A percentile compares a stretch with the other conserved stretches of the same genome.
These are phyloP conservation scores for Colletotrichum destructivum DNA, from an alignment of 2,329 filamentous ascomycete genomes.

Conservation along the genomic window DNA sequence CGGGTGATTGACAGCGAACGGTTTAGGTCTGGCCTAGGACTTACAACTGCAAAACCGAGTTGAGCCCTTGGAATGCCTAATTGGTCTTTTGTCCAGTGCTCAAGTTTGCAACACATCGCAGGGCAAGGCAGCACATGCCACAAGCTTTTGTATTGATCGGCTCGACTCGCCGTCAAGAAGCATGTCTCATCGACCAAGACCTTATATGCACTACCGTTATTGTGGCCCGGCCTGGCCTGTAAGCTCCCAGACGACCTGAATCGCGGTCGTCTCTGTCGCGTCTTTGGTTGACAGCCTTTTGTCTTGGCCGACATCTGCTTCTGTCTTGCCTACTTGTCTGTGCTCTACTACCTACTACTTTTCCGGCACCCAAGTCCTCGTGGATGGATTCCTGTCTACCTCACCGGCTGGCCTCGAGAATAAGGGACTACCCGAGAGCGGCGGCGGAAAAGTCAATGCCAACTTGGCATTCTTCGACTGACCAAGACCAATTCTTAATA, in stretches of 20 bases:
- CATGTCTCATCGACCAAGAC: conserved; percentile 21
- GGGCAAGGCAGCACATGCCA: conserved; percentile 28
- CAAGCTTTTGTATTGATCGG: conserved; percentile 18
- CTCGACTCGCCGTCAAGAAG: conserved; percentile 11
- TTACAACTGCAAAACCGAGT: conserved; percentile 24
- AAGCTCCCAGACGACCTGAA: conserved; percentile 27
- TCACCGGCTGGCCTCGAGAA: background rate
- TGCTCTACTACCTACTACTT: conserved; percentile 19
- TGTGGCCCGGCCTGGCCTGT: conserved; percentile 26
- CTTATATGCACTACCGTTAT: conserved; percentile 36
- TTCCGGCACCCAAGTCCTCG: background rate
- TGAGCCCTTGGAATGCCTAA: conserved; percentile 36
- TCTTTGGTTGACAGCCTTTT: conserved; percentile 22
- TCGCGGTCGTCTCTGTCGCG: conserved; percentile 33
- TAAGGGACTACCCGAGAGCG: conserved; percentile 16
- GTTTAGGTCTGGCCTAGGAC: conserved; percentile 5
- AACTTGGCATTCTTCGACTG: conserved; percentile 19
- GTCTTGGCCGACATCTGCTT: conserved; percentile 29
- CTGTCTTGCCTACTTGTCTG: conserved; percentile 11
- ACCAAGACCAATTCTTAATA: background rate
- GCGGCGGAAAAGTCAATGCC: background rate
- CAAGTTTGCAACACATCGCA: conserved; percentile 8
- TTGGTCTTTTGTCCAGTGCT: conserved; percentile 24
- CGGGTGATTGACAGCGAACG: background rate
- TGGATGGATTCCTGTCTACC: background rate